phyloP scores from a whole-genome alignment of 164 flowering plant genomes.

The Chloranthus sessilifolius region DNA sequence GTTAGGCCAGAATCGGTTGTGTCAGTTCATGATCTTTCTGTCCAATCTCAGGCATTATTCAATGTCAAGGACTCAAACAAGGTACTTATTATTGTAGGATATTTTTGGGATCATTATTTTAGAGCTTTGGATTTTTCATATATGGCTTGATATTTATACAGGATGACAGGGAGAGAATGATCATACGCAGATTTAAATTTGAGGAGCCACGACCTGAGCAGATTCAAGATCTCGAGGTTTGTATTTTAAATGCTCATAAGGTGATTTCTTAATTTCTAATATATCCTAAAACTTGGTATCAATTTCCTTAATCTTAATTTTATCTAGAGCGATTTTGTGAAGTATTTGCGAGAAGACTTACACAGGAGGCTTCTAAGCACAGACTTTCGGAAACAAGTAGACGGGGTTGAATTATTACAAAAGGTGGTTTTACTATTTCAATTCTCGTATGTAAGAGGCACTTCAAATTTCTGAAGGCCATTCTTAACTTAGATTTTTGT shows the following conservation, averaged over 20 bases:
- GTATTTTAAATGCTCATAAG: slow-evolving; percentile 2
- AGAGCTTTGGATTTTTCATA: background rate
- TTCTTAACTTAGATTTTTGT: too few relatives aligned
- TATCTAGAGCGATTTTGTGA: slow-evolving; percentile 86
- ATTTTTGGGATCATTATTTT: background rate
- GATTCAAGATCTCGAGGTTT: slow-evolving; percentile 97
- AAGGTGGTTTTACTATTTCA: too few relatives aligned
- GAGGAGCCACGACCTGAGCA: slow-evolving; percentile 92
- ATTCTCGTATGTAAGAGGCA: too few relatives aligned
- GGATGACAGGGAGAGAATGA: slow-evolving; percentile 92
- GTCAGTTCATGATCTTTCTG: slow-evolving; percentile 72
- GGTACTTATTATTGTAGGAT: slow-evolving; percentile 30
- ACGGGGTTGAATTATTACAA: too few relatives aligned
- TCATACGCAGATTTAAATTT: slow-evolving; percentile 81
- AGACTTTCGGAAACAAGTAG: too few relatives aligned
- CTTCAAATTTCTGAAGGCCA: too few relatives aligned
- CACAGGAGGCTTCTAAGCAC: slow-evolving; percentile 71
- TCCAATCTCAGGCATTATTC: slow-evolving; percentile 81
- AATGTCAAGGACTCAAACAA: slow-evolving; percentile 88
- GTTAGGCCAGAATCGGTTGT: slow-evolving; percentile 54
- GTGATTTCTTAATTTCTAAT: too few relatives aligned
- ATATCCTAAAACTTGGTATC: too few relatives aligned
- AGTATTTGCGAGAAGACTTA: slow-evolving; percentile 87
- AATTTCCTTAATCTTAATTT: too few relatives aligned
- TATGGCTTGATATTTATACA: slow-evolving; percentile 24